Evolutionary conservation across 1,139 yeast species (phyloP).

Genomic region (Waltiozyma sp.): DNA sequence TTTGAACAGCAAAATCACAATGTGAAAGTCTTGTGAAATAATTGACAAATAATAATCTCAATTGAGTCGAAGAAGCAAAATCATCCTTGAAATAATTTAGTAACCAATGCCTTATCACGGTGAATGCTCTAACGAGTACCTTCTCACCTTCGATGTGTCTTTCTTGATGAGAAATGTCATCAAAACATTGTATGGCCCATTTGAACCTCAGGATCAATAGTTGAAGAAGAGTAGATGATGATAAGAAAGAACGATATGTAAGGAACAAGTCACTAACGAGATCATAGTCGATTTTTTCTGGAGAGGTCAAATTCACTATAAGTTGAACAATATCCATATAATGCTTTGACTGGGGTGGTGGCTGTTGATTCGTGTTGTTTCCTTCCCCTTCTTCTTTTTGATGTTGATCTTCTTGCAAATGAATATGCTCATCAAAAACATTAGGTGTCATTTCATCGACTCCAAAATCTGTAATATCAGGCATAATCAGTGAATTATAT

Average conservation of each 20-base stretch:
- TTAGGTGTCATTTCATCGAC: not conserved
- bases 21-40: constrained; percentile 34
- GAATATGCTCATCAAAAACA: not conserved
- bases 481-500: not conserved
- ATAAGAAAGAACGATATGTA: constrained; percentile 64
- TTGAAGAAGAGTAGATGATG: constrained; percentile 45
- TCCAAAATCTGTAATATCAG: not conserved
- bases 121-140: constrained; percentile 77
- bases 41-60: constrained; percentile 39
- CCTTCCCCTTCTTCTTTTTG: not conserved
- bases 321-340: constrained; percentile 35
- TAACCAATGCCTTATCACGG: constrained; percentile 81
- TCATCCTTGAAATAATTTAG: constrained; percentile 67
- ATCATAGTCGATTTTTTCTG: constrained; percentile 67
- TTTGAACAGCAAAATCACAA: constrained; percentile 28
- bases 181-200: constrained; percentile 52
- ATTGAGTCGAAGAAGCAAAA: constrained; percentile 34
- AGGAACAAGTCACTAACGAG: constrained; percentile 77
- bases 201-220: constrained; percentile 53
- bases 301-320: constrained; percentile 67
- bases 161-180: constrained; percentile 20
- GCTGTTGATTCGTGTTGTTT: not conserved
- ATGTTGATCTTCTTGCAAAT: not conserved
- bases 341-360: not conserved
- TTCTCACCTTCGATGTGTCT: constrained; percentile 48